Conservation (phyloP, 1,284 basidiomycete genomes). For the Cutaneotrichosporon mucoides region DNA sequence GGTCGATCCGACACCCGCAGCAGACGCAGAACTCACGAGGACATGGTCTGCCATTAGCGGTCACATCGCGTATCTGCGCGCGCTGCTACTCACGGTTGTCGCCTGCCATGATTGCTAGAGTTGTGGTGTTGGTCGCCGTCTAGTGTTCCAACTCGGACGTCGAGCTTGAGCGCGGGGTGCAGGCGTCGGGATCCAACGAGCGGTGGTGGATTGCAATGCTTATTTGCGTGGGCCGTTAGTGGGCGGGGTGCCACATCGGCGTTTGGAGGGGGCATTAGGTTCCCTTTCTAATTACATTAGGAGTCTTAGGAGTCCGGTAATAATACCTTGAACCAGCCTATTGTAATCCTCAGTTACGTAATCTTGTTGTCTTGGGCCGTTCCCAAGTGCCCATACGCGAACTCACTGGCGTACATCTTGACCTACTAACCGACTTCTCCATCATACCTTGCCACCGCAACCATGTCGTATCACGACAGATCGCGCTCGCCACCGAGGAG, state of each 20-base stretch:
- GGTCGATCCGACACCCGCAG: background rate
- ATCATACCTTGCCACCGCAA: background rate
- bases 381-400: background rate
- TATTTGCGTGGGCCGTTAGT: background rate
- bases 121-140: constrained; percentile 2
- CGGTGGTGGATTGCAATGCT: background rate
- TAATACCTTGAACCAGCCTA: no score
- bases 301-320: no score
- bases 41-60: constrained; percentile 31
- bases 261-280: background rate
- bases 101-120: constrained; percentile 31
- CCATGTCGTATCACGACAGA: background rate
- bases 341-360: no score
- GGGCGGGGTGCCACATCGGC: background rate
- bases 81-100: constrained; percentile 7
- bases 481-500: background rate
- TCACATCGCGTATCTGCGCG: no score
- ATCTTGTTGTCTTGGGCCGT: no score
- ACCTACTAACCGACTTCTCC: background rate
- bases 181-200: background rate
- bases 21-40: background rate
- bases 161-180: background rate
- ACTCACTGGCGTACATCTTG: background rate
- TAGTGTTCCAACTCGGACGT: background rate
- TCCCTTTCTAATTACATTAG: no score